Base-by-base conservation (phyloP, 805 yeast species). In the Ogataea pilisensis region DNA sequence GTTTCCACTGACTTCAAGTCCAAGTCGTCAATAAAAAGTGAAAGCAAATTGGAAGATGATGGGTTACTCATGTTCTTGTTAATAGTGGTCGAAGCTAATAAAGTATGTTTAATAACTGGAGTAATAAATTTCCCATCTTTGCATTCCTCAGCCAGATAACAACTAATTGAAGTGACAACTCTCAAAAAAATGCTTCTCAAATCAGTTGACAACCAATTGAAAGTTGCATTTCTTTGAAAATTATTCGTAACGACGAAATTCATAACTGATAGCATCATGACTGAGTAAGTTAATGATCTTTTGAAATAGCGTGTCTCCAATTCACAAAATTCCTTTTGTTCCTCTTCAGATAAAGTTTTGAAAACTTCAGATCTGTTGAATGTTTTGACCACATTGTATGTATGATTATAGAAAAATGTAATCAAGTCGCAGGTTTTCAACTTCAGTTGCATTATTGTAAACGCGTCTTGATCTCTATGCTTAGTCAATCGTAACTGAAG, bases 181-280 rank as follows among this genome's bases (percentile, higher is more conserved):
- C 53, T 46, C 28, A 38, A 41, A 39, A 59, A 46, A 12, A 55
- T 39, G 34, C 47, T 48, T 13, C 58, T 38, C 17, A 59, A 34
- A 39, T 57, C 61, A 3, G 54, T 41, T 3, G 58, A 43, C 9
- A 55, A 34, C 49, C 52, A 50, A 41, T 32, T 35, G 34, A 42
- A 39, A 18, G 39, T 34, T 25, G 41, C 28, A 21, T 36, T 18
- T 26, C 41, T 39, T 26, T 35, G 17, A 29, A 39, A 37, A 37
- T 40, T 40, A 20, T 42, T 34, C 22, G 38, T 33, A 24, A 49
- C 30, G 16, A 57, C 37, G 30, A 32, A 35, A 35, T 58, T 53
- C 33, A 59, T 28, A 8, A 46, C 28, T 11, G 51, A 40, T n/a
- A 59, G 33, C 22, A 49, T 37, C 14, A 49, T 34, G 21, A 55